Evolutionary conservation across 2,329 filamentous ascomycete genomes (phyloP), one percentile per base, ranked within the genome.

Genomic region (Diaporthe longicolla): DNA sequence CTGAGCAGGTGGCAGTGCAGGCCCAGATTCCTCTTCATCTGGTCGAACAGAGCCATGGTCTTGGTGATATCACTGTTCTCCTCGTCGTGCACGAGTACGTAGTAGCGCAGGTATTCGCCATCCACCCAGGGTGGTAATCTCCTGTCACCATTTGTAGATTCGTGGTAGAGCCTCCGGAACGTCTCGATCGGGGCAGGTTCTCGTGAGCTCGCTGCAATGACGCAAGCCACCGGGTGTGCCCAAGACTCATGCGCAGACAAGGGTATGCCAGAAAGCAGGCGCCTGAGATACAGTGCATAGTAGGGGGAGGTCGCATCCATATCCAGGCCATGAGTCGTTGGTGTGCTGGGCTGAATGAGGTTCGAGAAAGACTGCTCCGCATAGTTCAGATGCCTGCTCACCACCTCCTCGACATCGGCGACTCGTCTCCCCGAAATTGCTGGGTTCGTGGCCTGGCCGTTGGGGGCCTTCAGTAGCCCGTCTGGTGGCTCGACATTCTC

Each of bases 11-110:
- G 97, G 81, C 97, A 99, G 83, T 99, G 95, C 63, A 98, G 86
- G 1, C 97, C 97, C 77, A 99, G 94, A 83, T 98, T 95, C n/a
- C 97, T 92, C 84, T 98, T 99, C 97, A 99, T 99, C 82, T 98
- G 95, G 78, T 99, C 97, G 82, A 98, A 99, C 37, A 98, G 87
- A 24, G 92, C 90, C 82, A 96, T 96, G 17, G 95, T 97, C 83
- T 95, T 93, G 50, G 91, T 91, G 75, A 98, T 97, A 81, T 99
- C 95, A 80, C 98, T 96, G 75, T 91, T 92, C 81, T 99, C 97
- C 84, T 99, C 97, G 78, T 99, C 97, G 79, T 99, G 97, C 24
- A 99, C 93, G 55, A 99, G 87, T 21, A 99, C 94, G 83, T 99
- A 99, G 83, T 99, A 99, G 76, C 97, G 91, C 76, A 99, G 86